Evolutionary conservation across 768 basidiomycete genomes (phyloP).

Genomic region (Naganishia vishniacii): DNA sequence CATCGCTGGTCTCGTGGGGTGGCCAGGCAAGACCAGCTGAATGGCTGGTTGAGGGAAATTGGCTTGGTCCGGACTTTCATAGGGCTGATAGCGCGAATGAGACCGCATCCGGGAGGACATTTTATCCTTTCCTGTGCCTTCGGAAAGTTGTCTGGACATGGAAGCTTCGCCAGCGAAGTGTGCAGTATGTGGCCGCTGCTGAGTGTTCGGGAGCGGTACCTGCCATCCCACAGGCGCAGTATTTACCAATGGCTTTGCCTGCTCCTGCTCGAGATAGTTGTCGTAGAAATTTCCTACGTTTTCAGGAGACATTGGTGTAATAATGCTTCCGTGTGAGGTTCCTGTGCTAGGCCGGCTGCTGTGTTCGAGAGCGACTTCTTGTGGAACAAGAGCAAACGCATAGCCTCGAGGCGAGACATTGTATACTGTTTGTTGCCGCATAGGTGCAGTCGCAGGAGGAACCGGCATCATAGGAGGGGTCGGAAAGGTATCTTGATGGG

Average conservation of each 20-base stretch:
- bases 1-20: not conserved
- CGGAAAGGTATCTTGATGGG: not conserved
- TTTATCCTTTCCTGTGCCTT: conserved; percentile 8
- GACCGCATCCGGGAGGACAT: conserved; percentile 1
- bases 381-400: not conserved
- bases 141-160: conserved; percentile 16
- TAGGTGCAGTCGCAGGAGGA: conserved; percentile 3
- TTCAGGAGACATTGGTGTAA: conserved; percentile 15
- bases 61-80: conserved; percentile 2
- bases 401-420: not conserved
- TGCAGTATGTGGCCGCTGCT: conserved; percentile 1
- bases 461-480: not conserved
- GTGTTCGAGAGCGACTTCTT: conserved; percentile 3
- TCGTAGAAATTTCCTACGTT: conserved; percentile 15
- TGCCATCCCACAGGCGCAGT: conserved; percentile 10
- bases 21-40: conserved; percentile 9
- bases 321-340: conserved; percentile 9
- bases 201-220: not conserved
- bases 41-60: not conserved
- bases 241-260: conserved; percentile 3
- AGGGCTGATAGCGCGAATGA: conserved; percentile 8
- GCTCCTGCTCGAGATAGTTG: conserved; percentile 21
- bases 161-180: not conserved
- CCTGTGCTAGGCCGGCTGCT: conserved; percentile 11
- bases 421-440: not conserved